A percentile compares a stretch with the other conserved stretches of the same genome.
phyloP scores from a whole-genome alignment of 148 eudicot genomes.

The Chenopodium album region DNA sequence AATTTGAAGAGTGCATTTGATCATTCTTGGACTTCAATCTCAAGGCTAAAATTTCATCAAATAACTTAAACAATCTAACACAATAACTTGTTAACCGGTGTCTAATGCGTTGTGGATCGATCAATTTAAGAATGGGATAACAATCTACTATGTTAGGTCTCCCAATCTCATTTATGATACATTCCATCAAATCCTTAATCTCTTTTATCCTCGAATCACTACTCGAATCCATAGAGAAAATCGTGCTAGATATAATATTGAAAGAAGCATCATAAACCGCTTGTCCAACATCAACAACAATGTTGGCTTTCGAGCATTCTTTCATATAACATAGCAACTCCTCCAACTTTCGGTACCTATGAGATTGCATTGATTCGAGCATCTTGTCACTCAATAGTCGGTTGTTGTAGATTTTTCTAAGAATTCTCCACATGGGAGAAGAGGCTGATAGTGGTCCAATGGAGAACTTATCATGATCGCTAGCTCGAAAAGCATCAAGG shows the following conservation, averaged over 20 bases:
- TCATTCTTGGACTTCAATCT: background rate
- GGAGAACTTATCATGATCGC: background rate
- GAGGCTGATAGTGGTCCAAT: background rate
- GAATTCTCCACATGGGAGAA: background rate
- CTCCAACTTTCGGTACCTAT: background rate
- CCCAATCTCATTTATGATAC: background rate
- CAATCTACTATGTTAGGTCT: constrained; percentile 34
- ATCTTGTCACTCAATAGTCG: constrained; percentile 2
- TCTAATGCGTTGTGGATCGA: constrained; percentile 46
- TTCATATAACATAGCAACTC: constrained; percentile 4
- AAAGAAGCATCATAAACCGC: background rate
- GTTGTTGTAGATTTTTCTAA: background rate
- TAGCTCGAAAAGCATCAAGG: background rate
- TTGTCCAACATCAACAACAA: no score
- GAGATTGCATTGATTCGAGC: background rate
- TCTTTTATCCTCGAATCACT: background rate
- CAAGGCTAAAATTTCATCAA: background rate
- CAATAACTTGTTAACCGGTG: constrained; percentile 36
- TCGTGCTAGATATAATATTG: background rate
- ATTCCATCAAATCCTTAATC: constrained; percentile 2
- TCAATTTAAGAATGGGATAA: constrained; percentile 31
- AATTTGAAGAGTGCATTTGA: background rate
- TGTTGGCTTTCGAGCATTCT: no score
- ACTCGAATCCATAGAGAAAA: constrained; percentile 14
- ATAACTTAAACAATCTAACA: constrained; percentile 34